A percentile compares a stretch with the other conserved stretches of the same genome.
phyloP scores from a whole-genome alignment of 1,139 yeast species.

The Suhomyces maxii region DNA sequence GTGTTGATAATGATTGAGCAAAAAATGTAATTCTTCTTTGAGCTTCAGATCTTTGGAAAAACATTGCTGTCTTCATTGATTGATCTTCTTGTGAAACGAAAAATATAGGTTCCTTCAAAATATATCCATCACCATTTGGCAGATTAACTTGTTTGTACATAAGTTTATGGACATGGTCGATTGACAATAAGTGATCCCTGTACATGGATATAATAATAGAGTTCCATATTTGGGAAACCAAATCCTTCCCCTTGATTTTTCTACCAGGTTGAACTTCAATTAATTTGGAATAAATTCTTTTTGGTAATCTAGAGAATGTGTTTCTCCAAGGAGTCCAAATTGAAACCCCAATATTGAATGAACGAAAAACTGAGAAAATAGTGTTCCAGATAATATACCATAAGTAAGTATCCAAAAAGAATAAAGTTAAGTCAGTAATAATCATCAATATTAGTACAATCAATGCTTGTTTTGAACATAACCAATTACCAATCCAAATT shows the following conservation, averaged over 20 bases:
- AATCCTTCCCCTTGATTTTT: constrained; percentile 31
- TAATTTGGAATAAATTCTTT: constrained; percentile 48
- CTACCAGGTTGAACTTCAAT: constrained; percentile 33
- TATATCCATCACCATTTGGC: constrained; percentile 24
- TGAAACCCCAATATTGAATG: constrained; percentile 52
- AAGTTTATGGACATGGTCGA: constrained; percentile 50
- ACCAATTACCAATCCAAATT: constrained; percentile 36
- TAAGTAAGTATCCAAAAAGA: constrained; percentile 54
- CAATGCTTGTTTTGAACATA: constrained; percentile 42
- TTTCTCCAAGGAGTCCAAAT: constrained; percentile 63
- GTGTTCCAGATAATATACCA: constrained; percentile 61
- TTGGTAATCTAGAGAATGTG: constrained; percentile 51
- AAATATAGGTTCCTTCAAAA: constrained; percentile 47
- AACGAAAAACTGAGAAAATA: constrained; percentile 47
- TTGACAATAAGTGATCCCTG: constrained; percentile 52
- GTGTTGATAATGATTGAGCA: constrained; percentile 55
- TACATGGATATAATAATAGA: constrained; percentile 57
- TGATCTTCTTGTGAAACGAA: constrained; percentile 55
- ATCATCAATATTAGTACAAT: constrained; percentile 40
- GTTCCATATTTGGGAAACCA: constrained; percentile 54
- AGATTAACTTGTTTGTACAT: constrained; percentile 40
- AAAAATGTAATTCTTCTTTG: constrained; percentile 53
- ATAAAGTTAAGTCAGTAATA: constrained; percentile 46
- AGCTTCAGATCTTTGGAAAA: constrained; percentile 45
- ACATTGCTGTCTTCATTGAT: constrained; percentile 32